Evolutionary conservation across 2,329 filamentous ascomycete genomes (phyloP).

Genomic region (Hortaea werneckii): DNA sequence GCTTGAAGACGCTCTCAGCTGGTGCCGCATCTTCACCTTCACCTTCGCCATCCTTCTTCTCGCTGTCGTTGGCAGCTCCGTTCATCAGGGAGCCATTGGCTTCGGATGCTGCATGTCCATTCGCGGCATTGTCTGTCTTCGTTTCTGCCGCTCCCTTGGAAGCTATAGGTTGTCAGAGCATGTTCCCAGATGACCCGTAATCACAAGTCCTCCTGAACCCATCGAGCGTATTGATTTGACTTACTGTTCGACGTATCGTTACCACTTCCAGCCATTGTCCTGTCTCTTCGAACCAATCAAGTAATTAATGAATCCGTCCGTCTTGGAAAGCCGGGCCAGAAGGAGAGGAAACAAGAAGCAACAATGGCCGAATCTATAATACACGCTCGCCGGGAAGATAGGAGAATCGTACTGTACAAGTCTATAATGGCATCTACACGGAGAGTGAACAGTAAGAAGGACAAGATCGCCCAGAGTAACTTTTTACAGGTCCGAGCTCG

Average conservation of each 20-base stretch:
- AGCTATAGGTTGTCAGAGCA: slow-evolving; percentile 1
- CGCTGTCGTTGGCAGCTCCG: not conserved
- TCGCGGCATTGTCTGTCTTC: slow-evolving; percentile 3
- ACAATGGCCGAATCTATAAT: not conserved
- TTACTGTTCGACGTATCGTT: slow-evolving; percentile 5
- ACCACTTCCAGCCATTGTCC: slow-evolving; percentile 6
- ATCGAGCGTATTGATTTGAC: not conserved
- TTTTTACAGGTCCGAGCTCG: not conserved
- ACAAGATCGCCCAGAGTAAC: not conserved
- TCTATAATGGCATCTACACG: not conserved
- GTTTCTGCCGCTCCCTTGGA: not conserved
- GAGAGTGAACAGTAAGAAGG: not conserved
- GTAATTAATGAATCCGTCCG: not conserved
- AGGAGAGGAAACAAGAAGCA: not conserved
- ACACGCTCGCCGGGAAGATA: not conserved
- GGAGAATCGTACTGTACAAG: not conserved
- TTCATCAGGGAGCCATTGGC: slow-evolving; percentile 5
- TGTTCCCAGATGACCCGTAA: not conserved
- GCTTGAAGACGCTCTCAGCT: slow-evolving; percentile 46
- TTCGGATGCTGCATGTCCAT: slow-evolving; percentile 8
- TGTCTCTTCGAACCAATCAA: too few species aligned
- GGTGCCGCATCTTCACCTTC: slow-evolving; percentile 11
- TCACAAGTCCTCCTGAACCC: too few species aligned
- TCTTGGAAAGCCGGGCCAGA: not conserved
- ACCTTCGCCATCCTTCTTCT: slow-evolving; percentile 7